phyloP scores from a whole-genome alignment of 768 basidiomycete genomes.

The Pleurotus ostreatus region DNA sequence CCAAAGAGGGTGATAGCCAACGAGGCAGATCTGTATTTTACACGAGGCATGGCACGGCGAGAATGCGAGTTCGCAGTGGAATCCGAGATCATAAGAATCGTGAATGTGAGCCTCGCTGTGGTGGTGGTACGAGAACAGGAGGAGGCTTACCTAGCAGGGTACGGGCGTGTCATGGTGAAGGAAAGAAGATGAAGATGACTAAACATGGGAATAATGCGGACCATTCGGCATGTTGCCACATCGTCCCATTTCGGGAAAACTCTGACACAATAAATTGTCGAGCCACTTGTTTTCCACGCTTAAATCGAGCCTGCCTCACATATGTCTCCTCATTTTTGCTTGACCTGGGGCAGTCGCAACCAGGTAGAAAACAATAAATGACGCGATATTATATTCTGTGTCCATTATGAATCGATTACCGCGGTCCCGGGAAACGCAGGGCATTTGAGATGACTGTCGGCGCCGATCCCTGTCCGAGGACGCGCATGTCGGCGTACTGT shows the following conservation, averaged over 20 bases:
- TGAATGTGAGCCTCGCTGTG: not conserved
- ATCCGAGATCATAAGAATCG: not conserved
- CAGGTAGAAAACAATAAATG: too few species aligned
- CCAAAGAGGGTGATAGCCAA: slow-evolving; percentile 34
- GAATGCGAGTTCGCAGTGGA: not conserved
- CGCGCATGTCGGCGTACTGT: too few species aligned
- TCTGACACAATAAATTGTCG: too few species aligned
- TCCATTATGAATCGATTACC: too few species aligned
- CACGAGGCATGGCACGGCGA: slow-evolving; percentile 9
- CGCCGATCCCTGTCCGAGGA: too few species aligned
- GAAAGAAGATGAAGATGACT: slow-evolving; percentile 9
- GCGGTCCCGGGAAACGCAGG: too few species aligned
- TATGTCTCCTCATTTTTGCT: too few species aligned
- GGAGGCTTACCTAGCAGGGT: slow-evolving; percentile 9
- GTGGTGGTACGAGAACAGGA: not conserved
- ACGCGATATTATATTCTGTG: too few species aligned
- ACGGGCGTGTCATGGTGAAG: slow-evolving; percentile 14
- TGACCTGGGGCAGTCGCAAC: too few species aligned
- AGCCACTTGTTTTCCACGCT: too few species aligned
- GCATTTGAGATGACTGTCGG: too few species aligned
- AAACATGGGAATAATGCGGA: slow-evolving; percentile 3
- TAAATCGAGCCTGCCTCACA: too few species aligned
- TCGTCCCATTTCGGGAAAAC: not conserved
- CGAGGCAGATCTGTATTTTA: slow-evolving; percentile 28
- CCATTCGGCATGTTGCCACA: slow-evolving; percentile 4